Evolutionary conservation across 345 rosid species (phyloP), one percentile per base, ranked within the genome.

Genomic region (Toxicodendron radicans): DNA sequence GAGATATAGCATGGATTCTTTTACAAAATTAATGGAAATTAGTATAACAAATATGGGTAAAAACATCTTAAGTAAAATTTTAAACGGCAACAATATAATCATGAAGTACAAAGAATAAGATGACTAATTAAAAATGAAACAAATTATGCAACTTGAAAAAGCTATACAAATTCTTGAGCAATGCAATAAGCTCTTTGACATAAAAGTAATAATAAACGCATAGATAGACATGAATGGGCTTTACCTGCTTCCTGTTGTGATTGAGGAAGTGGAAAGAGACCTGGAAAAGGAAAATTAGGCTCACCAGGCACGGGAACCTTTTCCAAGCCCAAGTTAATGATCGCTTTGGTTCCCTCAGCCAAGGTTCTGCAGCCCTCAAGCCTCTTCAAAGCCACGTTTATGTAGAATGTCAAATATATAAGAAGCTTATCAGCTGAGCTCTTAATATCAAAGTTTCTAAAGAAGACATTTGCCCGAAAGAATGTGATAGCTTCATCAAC

Each of bases 341-440:
- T 90, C 1, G 97, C 99, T 76, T 93, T 96, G 17, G 99, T 95
- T 62, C 99, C 98, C 67, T 91, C 94, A 3, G 99, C 99, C 81
- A 93, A 81, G 16, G 98, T 96, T 85, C 99, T 88, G 79, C 99
- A 87, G 0, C 98, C 98, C 80, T 90, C 93, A 7, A 95, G 93
- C 76, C 95, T 88, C 91, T 93, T 95, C 73, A 96, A 79, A 43
- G 97, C 97, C 76, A 91, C 89, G 65, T 93, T 93, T 38, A 96
- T 96, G 76, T 96, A 92, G 76, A 90, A 88, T 0, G 99, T 96
- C 87, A 96, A 79, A 85, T 96, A 92, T 33, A 93, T 90, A 60
- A 96, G 97, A 4, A 96, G 97, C 90, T 93, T 96, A 83, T 96
- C 98, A 0, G 97, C 97, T 1, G 92, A 81, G 75, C 95, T 90